Evolutionary conservation across 2,329 filamentous ascomycete genomes (phyloP).

Genomic region (Fusarium avenaceum): DNA sequence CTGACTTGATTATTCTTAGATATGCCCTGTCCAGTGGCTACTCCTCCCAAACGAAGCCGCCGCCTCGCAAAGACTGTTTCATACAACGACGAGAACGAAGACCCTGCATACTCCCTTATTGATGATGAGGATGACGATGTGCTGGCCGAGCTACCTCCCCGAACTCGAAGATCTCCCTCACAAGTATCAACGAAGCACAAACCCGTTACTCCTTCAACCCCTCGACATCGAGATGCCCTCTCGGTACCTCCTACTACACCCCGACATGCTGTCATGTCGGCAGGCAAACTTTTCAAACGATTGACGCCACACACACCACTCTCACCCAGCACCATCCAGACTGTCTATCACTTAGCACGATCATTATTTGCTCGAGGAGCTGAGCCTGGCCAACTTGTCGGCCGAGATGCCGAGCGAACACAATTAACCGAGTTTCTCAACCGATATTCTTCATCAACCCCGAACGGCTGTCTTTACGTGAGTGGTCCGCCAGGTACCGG

Average conservation of each 20-base stretch:
- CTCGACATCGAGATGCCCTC: slow-evolving; percentile 83
- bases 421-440: slow-evolving; percentile 79
- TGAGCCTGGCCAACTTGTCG: slow-evolving; percentile 80
- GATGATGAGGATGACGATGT: slow-evolving; percentile 59
- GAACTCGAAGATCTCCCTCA: slow-evolving; percentile 49
- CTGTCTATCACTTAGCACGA: slow-evolving; percentile 87
- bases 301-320: slow-evolving; percentile 81
- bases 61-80: slow-evolving; percentile 56
- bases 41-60: slow-evolving; percentile 63
- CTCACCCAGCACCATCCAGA: slow-evolving; percentile 76
- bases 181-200: slow-evolving; percentile 57
- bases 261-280: slow-evolving; percentile 83
- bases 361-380: slow-evolving; percentile 88
- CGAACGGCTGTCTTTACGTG: slow-evolving; percentile 89
- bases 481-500: slow-evolving; percentile 96
- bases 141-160: slow-evolving; percentile 53
- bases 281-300: slow-evolving; percentile 80
- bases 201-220: slow-evolving; percentile 78
- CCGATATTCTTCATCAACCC: slow-evolving; percentile 69
- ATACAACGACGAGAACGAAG: slow-evolving; percentile 78
- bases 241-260: slow-evolving; percentile 81
- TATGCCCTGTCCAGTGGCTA: slow-evolving; percentile 44
- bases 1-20: slow-evolving; percentile 42
- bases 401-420: slow-evolving; percentile 76
- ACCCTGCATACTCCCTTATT: slow-evolving; percentile 56